These are phyloP conservation scores for Brassica carinata DNA, from an alignment of 345 rosid genomes.

Conservation along the genomic window DNA sequence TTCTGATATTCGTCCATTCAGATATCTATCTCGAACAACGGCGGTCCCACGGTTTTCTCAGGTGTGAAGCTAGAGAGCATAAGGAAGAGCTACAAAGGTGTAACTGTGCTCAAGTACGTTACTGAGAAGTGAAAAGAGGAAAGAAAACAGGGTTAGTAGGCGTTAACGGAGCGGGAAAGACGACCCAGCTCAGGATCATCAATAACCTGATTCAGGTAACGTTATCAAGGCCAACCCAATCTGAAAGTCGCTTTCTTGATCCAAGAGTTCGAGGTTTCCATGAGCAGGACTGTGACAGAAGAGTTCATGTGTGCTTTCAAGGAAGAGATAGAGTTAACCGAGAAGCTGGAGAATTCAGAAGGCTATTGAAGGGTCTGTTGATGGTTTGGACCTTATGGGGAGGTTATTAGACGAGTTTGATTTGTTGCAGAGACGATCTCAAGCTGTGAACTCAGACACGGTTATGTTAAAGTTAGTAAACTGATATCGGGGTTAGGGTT, in stretches of 20 bases:
- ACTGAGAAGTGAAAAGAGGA: conserved; percentile 88
- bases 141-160: conserved; percentile 81
- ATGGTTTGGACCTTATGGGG: conserved; percentile 90
- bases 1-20: no score
- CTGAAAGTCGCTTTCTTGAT: conserved; percentile 73
- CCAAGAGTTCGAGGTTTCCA: conserved; percentile 88
- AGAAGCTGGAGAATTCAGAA: conserved; percentile 70
- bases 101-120: conserved; percentile 73
- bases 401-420: conserved; percentile 89
- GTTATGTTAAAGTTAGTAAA: conserved; percentile 79
- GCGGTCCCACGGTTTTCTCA: conserved; percentile 69
- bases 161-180: no score
- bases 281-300: conserved; percentile 70
- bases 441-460: conserved; percentile 61
- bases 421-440: conserved; percentile 76
- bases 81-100: conserved; percentile 79
- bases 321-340: conserved; percentile 73
- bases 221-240: conserved; percentile 67
- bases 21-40: no score
- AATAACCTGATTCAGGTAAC: conserved; percentile 80
- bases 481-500: conserved; percentile 85
- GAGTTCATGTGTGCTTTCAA: conserved; percentile 81
- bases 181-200: no score
- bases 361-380: conserved; percentile 68
- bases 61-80: conserved; percentile 80